These are phyloP conservation scores for Lentinus tigrinus DNA, from an alignment of 768 basidiomycete species.

Conservation along the genomic window DNA sequence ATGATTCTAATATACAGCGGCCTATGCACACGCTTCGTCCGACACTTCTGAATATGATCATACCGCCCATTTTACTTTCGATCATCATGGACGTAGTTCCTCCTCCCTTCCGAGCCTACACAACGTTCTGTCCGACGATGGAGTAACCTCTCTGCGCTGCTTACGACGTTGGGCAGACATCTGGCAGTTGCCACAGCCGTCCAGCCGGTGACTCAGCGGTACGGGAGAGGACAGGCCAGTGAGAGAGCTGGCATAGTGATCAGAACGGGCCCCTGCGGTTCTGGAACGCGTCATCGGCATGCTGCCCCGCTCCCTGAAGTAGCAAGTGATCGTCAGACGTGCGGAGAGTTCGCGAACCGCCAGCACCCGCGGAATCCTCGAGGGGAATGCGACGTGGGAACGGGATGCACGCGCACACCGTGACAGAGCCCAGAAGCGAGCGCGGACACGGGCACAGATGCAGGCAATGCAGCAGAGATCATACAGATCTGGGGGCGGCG, in stretches of 20 bases:
- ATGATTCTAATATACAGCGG: neutral
- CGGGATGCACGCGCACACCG: neutral
- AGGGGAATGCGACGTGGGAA: conserved; percentile 5
- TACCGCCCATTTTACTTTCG: no score
- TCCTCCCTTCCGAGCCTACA: no score
- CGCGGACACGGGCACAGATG: neutral
- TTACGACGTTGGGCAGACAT: neutral
- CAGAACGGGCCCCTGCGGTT: conserved; percentile 9
- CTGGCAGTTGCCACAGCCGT: conserved; percentile 14
- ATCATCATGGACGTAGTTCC: no score
- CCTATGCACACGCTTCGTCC: neutral
- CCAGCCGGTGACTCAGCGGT: neutral
- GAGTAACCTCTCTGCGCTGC: no score
- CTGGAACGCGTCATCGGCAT: conserved; percentile 3
- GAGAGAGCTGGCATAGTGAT: conserved; percentile 1
- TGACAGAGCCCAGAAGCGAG: neutral
- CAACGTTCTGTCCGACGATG: no score
- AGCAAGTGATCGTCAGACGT: conserved; percentile 11
- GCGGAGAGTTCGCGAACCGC: conserved; percentile 16
- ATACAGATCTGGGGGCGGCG: neutral
- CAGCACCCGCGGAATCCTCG: conserved; percentile 16
- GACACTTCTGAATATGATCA: no score
- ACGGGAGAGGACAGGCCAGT: neutral
- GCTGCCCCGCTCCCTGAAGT: neutral
- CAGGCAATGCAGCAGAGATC: neutral